Evolutionary conservation across 106 monocot species (phyloP).

Genomic region (Phalaenopsis equestris): DNA sequence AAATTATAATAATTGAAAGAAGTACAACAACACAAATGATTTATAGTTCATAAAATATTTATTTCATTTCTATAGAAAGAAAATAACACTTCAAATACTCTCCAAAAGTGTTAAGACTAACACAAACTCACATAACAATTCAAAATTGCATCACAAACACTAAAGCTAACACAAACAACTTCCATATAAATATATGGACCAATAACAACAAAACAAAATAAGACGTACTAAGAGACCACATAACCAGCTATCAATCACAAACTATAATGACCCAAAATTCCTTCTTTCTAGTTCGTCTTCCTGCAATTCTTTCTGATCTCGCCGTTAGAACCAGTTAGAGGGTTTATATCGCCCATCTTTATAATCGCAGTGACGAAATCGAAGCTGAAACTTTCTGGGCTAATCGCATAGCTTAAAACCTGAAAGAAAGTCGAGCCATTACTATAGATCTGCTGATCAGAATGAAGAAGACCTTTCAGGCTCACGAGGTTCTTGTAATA

Average conservation of each 20-base stretch:
- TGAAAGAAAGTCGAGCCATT: constrained; percentile 51
- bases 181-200: background rate
- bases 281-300: constrained; percentile 31
- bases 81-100: too few relatives aligned
- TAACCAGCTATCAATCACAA: too few relatives aligned
- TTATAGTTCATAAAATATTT: too few relatives aligned
- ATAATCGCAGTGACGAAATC: constrained; percentile 75
- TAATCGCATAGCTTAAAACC: constrained; percentile 43
- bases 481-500: constrained; percentile 73
- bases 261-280: background rate
- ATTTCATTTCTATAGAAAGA: too few relatives aligned
- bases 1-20: too few relatives aligned
- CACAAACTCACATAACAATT: background rate
- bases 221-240: too few relatives aligned
- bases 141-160: background rate
- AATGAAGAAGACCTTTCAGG: constrained; percentile 66
- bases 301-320: constrained; percentile 86
- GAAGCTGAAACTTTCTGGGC: constrained; percentile 29
- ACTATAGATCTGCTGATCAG: constrained; percentile 78
- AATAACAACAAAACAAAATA: background rate
- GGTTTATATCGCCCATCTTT: constrained; percentile 78
- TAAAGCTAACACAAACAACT: background rate
- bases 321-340: constrained; percentile 59
- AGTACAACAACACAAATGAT: too few relatives aligned
- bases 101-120: background rate